phyloP scores from a whole-genome alignment of 176 grass and related monocot genomes.

The Zizania latifolia region DNA sequence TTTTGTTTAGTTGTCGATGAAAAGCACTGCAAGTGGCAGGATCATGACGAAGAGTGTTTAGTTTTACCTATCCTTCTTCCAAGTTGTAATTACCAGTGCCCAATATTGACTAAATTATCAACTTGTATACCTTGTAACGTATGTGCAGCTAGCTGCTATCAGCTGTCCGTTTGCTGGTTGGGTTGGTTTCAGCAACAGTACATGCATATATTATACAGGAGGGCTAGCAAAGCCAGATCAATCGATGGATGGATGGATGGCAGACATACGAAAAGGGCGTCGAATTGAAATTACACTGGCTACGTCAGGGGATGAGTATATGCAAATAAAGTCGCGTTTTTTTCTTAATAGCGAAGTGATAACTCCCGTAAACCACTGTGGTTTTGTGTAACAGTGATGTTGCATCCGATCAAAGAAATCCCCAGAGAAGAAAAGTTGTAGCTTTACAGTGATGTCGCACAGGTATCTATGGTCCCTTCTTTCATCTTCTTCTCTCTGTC shows the following conservation, averaged over 20 bases:
- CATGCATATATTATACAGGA: too few relatives aligned
- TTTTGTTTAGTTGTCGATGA: constrained; percentile 30
- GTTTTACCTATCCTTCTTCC: background rate
- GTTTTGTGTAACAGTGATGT: constrained; percentile 6
- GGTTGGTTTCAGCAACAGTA: background rate
- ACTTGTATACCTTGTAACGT: too few relatives aligned
- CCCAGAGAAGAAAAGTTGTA: background rate
- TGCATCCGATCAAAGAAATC: background rate
- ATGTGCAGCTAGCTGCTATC: too few relatives aligned
- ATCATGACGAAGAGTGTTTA: constrained; percentile 10
- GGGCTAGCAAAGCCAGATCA: background rate
- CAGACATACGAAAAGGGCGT: background rate
- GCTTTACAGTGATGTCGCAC: background rate
- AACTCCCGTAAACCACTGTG: background rate
- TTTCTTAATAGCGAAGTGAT: constrained; percentile 28
- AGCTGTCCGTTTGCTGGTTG: too few relatives aligned
- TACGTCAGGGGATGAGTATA: background rate
- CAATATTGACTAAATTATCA: background rate
- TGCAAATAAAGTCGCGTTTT: background rate
- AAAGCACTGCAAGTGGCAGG: constrained; percentile 19
- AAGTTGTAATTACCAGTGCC: background rate
- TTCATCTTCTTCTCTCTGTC: background rate
- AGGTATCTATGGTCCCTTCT: background rate
- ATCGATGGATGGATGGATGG: background rate
- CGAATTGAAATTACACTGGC: background rate